phyloP scores from a whole-genome alignment of 768 basidiomycete species.

The Ramaria sp. region DNA sequence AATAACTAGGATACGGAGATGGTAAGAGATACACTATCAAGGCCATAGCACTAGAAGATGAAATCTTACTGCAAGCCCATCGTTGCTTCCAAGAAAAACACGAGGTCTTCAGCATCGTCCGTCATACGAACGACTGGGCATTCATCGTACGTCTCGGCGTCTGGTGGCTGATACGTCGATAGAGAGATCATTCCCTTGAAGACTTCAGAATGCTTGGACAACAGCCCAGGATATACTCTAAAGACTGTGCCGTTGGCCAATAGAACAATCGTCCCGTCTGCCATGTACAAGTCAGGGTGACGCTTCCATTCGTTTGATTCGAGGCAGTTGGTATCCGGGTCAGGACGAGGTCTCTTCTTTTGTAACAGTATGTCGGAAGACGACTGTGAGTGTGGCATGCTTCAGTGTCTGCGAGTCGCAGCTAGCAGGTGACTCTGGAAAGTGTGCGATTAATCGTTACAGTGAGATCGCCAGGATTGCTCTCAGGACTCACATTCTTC shows the following conservation, averaged over 20 bases:
- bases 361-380: too few relatives aligned
- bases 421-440: too few relatives aligned
- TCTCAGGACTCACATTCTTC: too few relatives aligned
- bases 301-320: slow-evolving; percentile 1
- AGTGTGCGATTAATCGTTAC: too few relatives aligned
- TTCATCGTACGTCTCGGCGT: slow-evolving; percentile 16
- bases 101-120: slow-evolving; percentile 14
- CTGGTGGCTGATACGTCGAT: slow-evolving; percentile 11
- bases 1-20: background rate
- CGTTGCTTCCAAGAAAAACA: slow-evolving; percentile 11
- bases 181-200: slow-evolving; percentile 18
- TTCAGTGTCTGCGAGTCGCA: too few relatives aligned
- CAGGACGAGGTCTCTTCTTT: background rate
- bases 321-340: background rate
- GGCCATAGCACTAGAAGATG: slow-evolving; percentile 8
- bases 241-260: slow-evolving; percentile 18
- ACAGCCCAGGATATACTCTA: slow-evolving; percentile 17
- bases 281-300: slow-evolving; percentile 18
- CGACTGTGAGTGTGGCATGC: too few relatives aligned
- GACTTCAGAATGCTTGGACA: slow-evolving; percentile 17
- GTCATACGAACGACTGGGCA: slow-evolving; percentile 18
- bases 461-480: too few relatives aligned
- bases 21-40: background rate
- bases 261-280: slow-evolving; percentile 18
- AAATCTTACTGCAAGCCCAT: slow-evolving; percentile 1